Evolutionary conservation across 345 rosid genomes (phyloP), one percentile per base, ranked within the genome.

Genomic region (Eucalyptus pumila): DNA sequence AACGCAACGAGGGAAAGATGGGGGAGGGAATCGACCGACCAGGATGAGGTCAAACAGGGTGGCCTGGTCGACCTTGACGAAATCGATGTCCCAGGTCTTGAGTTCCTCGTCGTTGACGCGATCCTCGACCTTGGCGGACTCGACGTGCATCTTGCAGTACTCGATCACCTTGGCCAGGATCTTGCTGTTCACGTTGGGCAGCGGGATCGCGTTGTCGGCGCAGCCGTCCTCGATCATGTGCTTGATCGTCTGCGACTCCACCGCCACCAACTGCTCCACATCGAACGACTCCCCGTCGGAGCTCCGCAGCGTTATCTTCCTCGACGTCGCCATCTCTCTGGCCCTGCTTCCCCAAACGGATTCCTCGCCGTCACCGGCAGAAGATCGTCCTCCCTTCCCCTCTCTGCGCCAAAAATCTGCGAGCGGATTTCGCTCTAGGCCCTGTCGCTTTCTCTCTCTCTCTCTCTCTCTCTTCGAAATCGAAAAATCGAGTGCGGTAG

Each of bases 171-270:
- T 95, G 6, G 96, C 92, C 30, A 97, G 94, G 94, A 96, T 94
- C 96, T 94, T 92, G 92, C 96, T 91, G 10, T 94, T 93, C 47
- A 97, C 99, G 88, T 95, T 95, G 1, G 97, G 97, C 48, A 97
- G 86, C 2, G 98, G 99, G 87, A 96, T 93, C 15, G 91, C 96
- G 90, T 89, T 91, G 51, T 92, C 95, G 85, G 95, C 95, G 91
- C 98, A 94, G 89, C 89, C 94, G 87, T 97, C 98, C 88, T 96
- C 97, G 89, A 95, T 93, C 96, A 95, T 91, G 89, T 95, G 96
- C 30, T 93, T 95, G 62, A 97, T 96, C 89, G 96, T 96, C 90
- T 93, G 95, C 12, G 97, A 95, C 90, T 93, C 92, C 42, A 90
- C 76, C n/a, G 97, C 98, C 90, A 97, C 99, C 65, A 88, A 91